phyloP scores from a whole-genome alignment of 768 basidiomycete genomes.

The Russula lepida region DNA sequence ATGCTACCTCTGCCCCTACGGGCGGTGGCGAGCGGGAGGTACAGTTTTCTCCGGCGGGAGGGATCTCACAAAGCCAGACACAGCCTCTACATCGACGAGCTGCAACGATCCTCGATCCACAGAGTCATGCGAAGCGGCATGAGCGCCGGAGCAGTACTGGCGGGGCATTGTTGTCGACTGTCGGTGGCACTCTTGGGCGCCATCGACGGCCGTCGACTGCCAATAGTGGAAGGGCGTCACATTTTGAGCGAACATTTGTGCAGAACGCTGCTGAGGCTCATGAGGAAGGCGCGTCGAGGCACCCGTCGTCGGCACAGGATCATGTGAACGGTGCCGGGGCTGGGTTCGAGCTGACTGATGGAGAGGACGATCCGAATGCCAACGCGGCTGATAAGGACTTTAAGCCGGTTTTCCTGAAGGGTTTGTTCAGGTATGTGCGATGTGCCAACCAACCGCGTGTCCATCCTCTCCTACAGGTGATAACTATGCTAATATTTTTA shows the following conservation, averaged over 20 bases:
- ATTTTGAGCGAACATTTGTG: slow-evolving; percentile 41
- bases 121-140: slow-evolving; percentile 52
- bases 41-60: slow-evolving; percentile 20
- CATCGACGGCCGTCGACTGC: slow-evolving; percentile 67
- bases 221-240: slow-evolving; percentile 32
- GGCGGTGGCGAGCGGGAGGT: neutral
- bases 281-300: slow-evolving; percentile 18
- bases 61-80: slow-evolving; percentile 36
- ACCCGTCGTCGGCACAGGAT: too few species aligned
- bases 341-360: slow-evolving; percentile 9
- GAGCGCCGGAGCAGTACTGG: slow-evolving; percentile 74
- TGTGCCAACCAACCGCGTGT: neutral
- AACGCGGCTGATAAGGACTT: slow-evolving; percentile 53
- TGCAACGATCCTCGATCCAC: slow-evolving; percentile 68
- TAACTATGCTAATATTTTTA: slow-evolving; percentile 5
- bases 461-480: neutral
- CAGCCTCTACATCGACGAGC: slow-evolving; percentile 66
- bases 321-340: slow-evolving; percentile 6
- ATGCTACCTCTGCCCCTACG: neutral
- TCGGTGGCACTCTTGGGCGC: slow-evolving; percentile 52
- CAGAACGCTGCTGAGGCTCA: slow-evolving; percentile 42
- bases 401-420: slow-evolving; percentile 94
- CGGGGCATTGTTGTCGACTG: slow-evolving; percentile 43
- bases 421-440: slow-evolving; percentile 72
- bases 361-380: slow-evolving; percentile 9